A percentile compares a stretch with the other conserved stretches of the same genome.
These are phyloP conservation scores for Ophiostoma perfectum DNA, from an alignment of 2,329 filamentous ascomycete species.

Conservation along the genomic window DNA sequence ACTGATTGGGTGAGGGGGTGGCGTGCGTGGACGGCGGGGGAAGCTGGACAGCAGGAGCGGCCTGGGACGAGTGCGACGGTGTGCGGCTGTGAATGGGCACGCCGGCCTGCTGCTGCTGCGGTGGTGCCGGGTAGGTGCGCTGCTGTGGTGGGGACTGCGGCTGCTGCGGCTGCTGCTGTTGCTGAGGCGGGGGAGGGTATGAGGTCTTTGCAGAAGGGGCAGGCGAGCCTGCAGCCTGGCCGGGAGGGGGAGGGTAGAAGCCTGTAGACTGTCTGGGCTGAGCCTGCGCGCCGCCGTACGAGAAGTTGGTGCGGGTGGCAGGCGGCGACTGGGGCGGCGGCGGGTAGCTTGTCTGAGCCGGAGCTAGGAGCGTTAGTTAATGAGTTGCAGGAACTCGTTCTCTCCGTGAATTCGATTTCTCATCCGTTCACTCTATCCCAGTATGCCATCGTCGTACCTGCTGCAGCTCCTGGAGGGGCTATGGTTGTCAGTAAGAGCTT, in stretches of 20 bases:
- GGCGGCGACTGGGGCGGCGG: constrained; percentile 37
- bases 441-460: constrained; percentile 7
- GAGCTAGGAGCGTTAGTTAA: constrained; percentile 19
- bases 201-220: constrained; percentile 31
- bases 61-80: constrained; percentile 28
- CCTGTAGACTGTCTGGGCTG: constrained; percentile 29
- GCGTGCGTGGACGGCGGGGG: constrained; percentile 19
- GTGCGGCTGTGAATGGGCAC: constrained; percentile 37
- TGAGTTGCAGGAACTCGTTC: neutral
- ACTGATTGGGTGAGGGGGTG: constrained; percentile 28
- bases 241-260: constrained; percentile 35
- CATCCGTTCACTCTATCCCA: neutral
- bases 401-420: no score
- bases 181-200: constrained; percentile 34
- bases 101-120: constrained; percentile 26
- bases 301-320: constrained; percentile 36
- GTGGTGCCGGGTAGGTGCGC: constrained; percentile 30
- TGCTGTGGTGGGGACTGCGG: constrained; percentile 30
- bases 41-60: constrained; percentile 9
- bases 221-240: constrained; percentile 30
- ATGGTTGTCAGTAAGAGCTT: constrained; percentile 20
- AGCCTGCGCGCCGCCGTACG: constrained; percentile 31
- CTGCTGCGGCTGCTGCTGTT: constrained; percentile 29
- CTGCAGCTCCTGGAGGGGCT: constrained; percentile 28
- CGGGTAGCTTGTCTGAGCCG: constrained; percentile 32